Base-by-base conservation (phyloP, 179 eudicot genomes). In the Patellifolia procumbens region DNA sequence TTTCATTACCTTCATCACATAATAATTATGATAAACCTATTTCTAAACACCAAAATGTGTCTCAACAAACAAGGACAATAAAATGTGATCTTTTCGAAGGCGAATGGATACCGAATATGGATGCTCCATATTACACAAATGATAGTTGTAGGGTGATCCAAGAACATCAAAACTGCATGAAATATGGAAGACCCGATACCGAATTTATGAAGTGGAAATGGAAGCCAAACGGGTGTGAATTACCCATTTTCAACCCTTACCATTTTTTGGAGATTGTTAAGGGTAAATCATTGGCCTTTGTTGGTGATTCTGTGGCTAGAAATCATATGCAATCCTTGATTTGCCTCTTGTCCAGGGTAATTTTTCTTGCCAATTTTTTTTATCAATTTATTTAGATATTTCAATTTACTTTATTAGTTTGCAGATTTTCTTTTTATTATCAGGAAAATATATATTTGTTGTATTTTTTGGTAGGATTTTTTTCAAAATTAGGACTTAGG, bases 311-410 rank as follows among this genome's bases (percentile, higher is more conserved):
- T 17, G 85, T 91, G 2, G 91, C 83, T 16, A 88, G 97, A 72
- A 91, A 91, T 81, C 97, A 91, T 58, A 87, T 91, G 91, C 88
- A 91, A 67, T 91, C 97, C 66, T 77, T 91, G 80, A 82, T 87
- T 12, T 91, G 92, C 83, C 89, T 91, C 52, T 78, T 91, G 63
- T 85, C 93, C 4, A 84, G 81, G 85, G 97, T 91, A 88, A 24
- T 62, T 64, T 4, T 20, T 68, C n/a, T 75, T 5, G 6, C 15
- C 16, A 16, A 26, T 31, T 17, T 28, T 45, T 55, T 26, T 29
- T 69, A 0, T 28, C 0, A 26, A 48, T n/a, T n/a, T n/a, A n/a
- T n/a, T n/a, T n/a, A n/a, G n/a, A n/a, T n/a, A n/a, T n/a, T n/a
- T n/a, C n/a, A n/a, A n/a, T n/a, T n/a, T n/a, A n/a, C n/a, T n/a